Evolutionary conservation across 176 grass and related monocot genomes (phyloP), one percentile per base, ranked within the genome.

Genomic region (Avena sativa): DNA sequence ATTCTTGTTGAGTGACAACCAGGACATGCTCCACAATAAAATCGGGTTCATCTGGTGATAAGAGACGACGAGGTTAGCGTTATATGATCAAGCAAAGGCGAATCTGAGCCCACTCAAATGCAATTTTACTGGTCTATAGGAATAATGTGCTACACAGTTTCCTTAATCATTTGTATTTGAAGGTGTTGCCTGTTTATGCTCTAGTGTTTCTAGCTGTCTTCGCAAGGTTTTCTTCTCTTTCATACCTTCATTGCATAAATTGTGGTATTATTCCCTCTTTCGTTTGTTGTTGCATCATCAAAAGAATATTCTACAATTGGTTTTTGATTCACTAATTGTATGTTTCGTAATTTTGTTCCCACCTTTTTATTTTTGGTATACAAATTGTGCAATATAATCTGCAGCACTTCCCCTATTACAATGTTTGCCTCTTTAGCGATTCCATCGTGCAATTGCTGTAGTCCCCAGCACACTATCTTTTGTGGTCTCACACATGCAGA

Each of bases 31-130:
- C 15, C 66, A 49, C 7, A 36, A 1, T 52, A 8, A 64, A 57
- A 46, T 47, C 23, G 2, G 32, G 67, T 71, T 44, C 49, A 26
- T 78, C 23, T 43, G 40, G n/a, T 43, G 44, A 50, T 13, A 48
- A 74, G n/a, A 76, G 46, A 71, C 40, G 34, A 9, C 13, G 60
- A 13, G 8, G 30, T 1, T 26, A 20, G 25, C 47, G 11, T 86
- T 75, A 50, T 79, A 83, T 90, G 89, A 87, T 84, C 1, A 25
- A 80, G 25, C 8, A 87, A 84, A 84, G 85, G 74, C 58, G 66
- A 82, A 57, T 9, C 55, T 87, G 55, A 87, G 56, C 79, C 47
- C 79, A 51, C 26, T 82, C 13, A 61, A 36, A 30, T 76, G 21
- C 48, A 51, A 2, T 51, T 74, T 20, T 74, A 50, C 44, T 74